Evolutionary conservation across 2,329 filamentous ascomycete genomes (phyloP), one percentile per base, ranked within the genome.

Genomic region (Chaetomium globosum): DNA sequence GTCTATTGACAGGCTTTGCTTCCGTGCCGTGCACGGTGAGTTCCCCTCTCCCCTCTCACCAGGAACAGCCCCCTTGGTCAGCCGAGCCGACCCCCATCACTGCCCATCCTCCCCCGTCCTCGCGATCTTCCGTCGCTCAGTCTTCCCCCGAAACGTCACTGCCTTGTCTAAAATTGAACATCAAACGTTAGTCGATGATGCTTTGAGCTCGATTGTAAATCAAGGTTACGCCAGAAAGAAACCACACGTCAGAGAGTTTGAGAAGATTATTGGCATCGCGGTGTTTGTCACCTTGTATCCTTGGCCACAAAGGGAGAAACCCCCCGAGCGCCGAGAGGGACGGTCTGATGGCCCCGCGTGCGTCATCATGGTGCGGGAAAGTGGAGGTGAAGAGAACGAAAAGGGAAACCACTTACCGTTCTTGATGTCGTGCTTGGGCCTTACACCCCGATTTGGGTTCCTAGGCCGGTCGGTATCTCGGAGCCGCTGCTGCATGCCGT

Each of bases 241-340:
- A 55, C 28, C 46, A 68, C 51, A 67, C 58, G 36, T 72, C 71
- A 72, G 71, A 72, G 52, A 56, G 21, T 57, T 73, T 77, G 76
- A 77, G 76, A 77, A 77, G 76, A 77, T 77, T 75, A 66, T 71
- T 66, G 69, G 39, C 61, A 71, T 71, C 73, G 74, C 75, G 84
- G 83, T 82, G 80, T 77, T 82, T 81, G 76, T 80, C 84, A 81
- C 74, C 82, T 83, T 77, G 60, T 69, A 65, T 61, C 64, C 67
- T 57, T 66, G 59, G 61, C 63, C 48, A 55, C 72, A 69, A 69
- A 70, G 70, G 73, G 75, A 73, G 67, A 69, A 72, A 72, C 68
- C 63, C 58, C 67, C 68, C 67, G 52, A 69, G 64, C 63, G 65
- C 64, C 59, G 39, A 60, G 23, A 61, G 54, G 61, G 56, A 67